A percentile compares a stretch with the other conserved stretches of the same genome.
Conservation (phyloP, 805 yeast species). For the Candida verbasci region DNA sequence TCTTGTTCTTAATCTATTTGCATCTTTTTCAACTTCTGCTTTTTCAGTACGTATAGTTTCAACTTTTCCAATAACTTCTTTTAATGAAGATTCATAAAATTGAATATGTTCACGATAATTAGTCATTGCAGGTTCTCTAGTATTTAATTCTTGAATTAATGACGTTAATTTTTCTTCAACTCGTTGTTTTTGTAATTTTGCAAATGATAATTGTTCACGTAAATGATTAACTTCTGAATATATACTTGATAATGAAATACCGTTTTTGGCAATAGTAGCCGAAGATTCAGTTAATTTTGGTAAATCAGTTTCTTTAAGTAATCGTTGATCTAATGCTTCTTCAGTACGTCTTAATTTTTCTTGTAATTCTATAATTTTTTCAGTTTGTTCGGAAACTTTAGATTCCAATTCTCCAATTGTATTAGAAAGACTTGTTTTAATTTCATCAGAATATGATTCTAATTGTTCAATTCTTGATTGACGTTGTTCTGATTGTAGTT, state of each 20-base stretch:
- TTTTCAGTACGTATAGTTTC: slow-evolving; percentile 52
- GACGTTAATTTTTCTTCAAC: slow-evolving; percentile 67
- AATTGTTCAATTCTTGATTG: slow-evolving; percentile 49
- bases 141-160: slow-evolving; percentile 72
- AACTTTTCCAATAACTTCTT: slow-evolving; percentile 46
- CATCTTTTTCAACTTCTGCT: slow-evolving; percentile 38
- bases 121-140: slow-evolving; percentile 70
- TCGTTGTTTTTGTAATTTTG: slow-evolving; percentile 64
- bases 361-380: slow-evolving; percentile 26
- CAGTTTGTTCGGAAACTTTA: slow-evolving; percentile 29
- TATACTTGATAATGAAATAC: slow-evolving; percentile 62
- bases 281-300: slow-evolving; percentile 56
- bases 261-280: slow-evolving; percentile 41
- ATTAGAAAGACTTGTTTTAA: slow-evolving; percentile 34
- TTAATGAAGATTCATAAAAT: slow-evolving; percentile 55
- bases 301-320: slow-evolving; percentile 34
- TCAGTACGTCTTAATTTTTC: slow-evolving; percentile 37
- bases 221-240: slow-evolving; percentile 61
- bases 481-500: slow-evolving; percentile 49
- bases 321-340: slow-evolving; percentile 36
- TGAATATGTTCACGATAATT: slow-evolving; percentile 54
- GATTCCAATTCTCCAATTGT: slow-evolving; percentile 30
- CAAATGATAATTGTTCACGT: slow-evolving; percentile 63
- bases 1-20: slow-evolving; percentile 27
- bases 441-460: slow-evolving; percentile 43